Percentiles rank a stretch among this genome's conserved stretches.
Conservation (phyloP, 2,329 filamentous ascomycete genomes). For the Leptographium wingfieldii region DNA sequence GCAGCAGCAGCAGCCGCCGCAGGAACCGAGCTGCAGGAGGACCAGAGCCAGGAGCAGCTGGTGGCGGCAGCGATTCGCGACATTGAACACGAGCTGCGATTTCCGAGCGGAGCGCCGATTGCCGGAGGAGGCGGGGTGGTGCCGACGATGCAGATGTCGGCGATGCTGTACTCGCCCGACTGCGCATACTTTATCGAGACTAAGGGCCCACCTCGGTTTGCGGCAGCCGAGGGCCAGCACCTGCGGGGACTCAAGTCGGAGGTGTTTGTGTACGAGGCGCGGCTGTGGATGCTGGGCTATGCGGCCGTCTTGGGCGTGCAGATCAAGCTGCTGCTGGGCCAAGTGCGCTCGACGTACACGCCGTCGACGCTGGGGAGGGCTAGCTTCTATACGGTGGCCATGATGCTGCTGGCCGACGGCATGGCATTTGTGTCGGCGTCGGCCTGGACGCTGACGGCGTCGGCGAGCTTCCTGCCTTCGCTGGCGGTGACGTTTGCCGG, state of each 20-base stretch:
- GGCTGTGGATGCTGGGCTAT: conserved; percentile 45
- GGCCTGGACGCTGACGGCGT: conserved; percentile 42
- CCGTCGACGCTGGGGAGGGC: conserved; percentile 55
- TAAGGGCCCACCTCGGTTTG: conserved; percentile 46
- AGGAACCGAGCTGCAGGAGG: neutral
- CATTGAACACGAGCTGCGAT: conserved; percentile 51
- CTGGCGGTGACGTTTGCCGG: conserved; percentile 39
- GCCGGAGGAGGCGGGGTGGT: conserved; percentile 21
- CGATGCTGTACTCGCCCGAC: conserved; percentile 54
- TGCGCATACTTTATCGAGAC: conserved; percentile 55
- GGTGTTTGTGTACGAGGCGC: conserved; percentile 41
- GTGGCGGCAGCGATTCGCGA: conserved; percentile 20
- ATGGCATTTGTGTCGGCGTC: conserved; percentile 44
- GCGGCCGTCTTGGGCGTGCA: conserved; percentile 47
- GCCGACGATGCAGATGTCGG: conserved; percentile 48
- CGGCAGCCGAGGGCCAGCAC: conserved; percentile 39
- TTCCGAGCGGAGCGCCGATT: conserved; percentile 46
- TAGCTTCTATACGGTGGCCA: conserved; percentile 48
- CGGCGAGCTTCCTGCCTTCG: conserved; percentile 43
- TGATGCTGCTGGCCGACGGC: conserved; percentile 52
- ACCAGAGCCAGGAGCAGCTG: conserved; percentile 5
- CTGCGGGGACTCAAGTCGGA: conserved; percentile 49
- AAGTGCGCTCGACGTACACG: conserved; percentile 54
- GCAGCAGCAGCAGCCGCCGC: neutral
- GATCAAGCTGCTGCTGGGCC: conserved; percentile 46